Percentiles rank a stretch among this genome's conserved stretches.
Conservation (phyloP, 345 rosid genomes). For the Murraya koenigii region DNA sequence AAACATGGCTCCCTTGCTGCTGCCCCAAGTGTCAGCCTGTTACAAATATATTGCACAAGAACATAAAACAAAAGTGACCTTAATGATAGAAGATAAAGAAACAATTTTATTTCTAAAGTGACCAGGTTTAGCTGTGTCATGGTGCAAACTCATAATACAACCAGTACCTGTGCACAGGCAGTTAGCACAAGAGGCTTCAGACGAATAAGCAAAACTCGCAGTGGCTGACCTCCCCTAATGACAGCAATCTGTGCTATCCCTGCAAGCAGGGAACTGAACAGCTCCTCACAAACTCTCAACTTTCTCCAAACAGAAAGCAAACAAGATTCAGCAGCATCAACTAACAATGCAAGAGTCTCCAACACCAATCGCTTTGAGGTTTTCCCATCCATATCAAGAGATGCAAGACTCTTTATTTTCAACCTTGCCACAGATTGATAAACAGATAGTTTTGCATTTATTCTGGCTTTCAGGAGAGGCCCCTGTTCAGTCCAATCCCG, state of each 20-base stretch:
- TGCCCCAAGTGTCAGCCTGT: constrained; percentile 85
- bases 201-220: constrained; percentile 93
- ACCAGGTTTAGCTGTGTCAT: background rate
- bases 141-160: constrained; percentile 8
- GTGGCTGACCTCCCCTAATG: constrained; percentile 88
- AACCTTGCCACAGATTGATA: constrained; percentile 82
- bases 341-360: constrained; percentile 77
- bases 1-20: constrained; percentile 81
- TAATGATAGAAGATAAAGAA: background rate
- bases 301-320: constrained; percentile 91
- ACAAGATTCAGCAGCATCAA: constrained; percentile 95
- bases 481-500: constrained; percentile 96
- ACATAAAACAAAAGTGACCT: no score
- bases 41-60: constrained; percentile 18
- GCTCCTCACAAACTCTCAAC: constrained; percentile 85
- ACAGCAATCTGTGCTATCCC: constrained; percentile 88
- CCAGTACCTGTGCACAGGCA: constrained; percentile 79
- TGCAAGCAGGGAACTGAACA: constrained; percentile 72
- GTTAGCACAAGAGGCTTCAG: constrained; percentile 86
- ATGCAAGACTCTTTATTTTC: constrained; percentile 69
- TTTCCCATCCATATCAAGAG: constrained; percentile 84
- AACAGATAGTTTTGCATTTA: constrained; percentile 74
- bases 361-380: constrained; percentile 80
- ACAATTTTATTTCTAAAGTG: background rate
- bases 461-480: constrained; percentile 70